These are phyloP conservation scores for Picochlorum sp. DNA, from an alignment of 139 green algal genomes.

Conservation along the genomic window DNA sequence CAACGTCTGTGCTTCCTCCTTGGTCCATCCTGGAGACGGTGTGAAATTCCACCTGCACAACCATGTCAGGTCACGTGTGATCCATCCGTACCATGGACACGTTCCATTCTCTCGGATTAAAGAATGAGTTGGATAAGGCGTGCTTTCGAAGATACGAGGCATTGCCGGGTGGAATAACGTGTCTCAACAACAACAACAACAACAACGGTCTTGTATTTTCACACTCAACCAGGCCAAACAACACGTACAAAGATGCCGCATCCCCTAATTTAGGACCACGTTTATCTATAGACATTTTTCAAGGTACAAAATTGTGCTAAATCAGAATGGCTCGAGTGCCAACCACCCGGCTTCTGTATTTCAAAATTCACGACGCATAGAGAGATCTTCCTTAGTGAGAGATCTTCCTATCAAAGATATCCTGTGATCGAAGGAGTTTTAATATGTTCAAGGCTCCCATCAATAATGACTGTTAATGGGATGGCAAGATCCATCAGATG, in stretches of 20 bases:
- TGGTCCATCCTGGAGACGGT: slow-evolving; percentile 76
- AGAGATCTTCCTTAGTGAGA: too few relatives aligned
- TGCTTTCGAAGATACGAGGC: background rate
- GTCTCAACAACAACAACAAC: background rate
- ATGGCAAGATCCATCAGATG: too few relatives aligned
- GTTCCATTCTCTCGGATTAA: background rate
- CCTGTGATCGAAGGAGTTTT: too few relatives aligned
- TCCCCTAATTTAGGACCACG: slow-evolving; percentile 72
- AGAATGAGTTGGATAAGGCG: background rate
- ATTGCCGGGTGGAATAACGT: background rate
- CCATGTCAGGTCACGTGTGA: background rate
- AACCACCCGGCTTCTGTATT: too few relatives aligned
- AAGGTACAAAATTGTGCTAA: too few relatives aligned
- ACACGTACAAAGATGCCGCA: slow-evolving; percentile 71
- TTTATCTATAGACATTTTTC: slow-evolving; percentile 33
- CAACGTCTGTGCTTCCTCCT: slow-evolving; percentile 68
- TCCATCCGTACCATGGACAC: background rate
- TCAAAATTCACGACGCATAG: too few relatives aligned
- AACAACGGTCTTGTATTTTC: background rate
- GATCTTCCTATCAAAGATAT: too few relatives aligned
- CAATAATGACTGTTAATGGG: too few relatives aligned
- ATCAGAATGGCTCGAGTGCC: too few relatives aligned
- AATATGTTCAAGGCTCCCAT: too few relatives aligned
- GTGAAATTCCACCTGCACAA: slow-evolving; percentile 85
- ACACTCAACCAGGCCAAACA: slow-evolving; percentile 15